Conservation (phyloP, 2,329 filamentous ascomycete genomes). For the Monilinia laxa region DNA sequence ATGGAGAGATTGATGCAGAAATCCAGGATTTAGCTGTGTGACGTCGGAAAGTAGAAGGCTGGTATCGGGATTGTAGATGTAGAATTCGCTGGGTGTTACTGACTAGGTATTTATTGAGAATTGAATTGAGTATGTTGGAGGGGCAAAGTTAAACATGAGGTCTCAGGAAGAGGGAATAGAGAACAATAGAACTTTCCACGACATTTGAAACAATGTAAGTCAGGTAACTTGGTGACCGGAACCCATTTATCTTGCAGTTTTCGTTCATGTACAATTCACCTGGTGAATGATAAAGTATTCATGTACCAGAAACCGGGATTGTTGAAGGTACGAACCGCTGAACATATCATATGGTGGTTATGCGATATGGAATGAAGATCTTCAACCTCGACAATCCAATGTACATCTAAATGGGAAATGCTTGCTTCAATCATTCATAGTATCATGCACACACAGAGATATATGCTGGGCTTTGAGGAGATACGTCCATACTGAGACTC, state of each 20-base stretch:
- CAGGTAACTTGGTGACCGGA: constrained; percentile 8
- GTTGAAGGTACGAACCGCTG: constrained; percentile 13
- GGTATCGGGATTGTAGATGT: constrained; percentile 1
- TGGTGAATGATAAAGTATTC: constrained; percentile 22
- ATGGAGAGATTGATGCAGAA: constrained; percentile 11
- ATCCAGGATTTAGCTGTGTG: background rate
- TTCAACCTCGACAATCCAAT: background rate
- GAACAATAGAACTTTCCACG: constrained; percentile 16
- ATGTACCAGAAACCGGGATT: constrained; percentile 22
- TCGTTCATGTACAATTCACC: constrained; percentile 22
- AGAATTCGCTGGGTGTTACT: background rate
- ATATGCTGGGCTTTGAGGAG: background rate
- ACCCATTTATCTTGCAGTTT: constrained; percentile 17
- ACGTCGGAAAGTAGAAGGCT: constrained; percentile 3
- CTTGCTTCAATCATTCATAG: background rate
- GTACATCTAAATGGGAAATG: background rate
- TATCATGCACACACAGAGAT: background rate
- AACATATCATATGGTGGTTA: constrained; percentile 2
- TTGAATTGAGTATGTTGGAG: background rate
- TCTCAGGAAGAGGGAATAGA: background rate
- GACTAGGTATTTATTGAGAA: background rate
- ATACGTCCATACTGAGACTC: background rate
- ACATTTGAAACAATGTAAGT: constrained; percentile 18
- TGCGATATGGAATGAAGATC: constrained; percentile 11
- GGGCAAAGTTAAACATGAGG: constrained; percentile 9